Evolutionary conservation across 1,284 basidiomycete genomes (phyloP).

Genomic region (Chalciporus sp.): DNA sequence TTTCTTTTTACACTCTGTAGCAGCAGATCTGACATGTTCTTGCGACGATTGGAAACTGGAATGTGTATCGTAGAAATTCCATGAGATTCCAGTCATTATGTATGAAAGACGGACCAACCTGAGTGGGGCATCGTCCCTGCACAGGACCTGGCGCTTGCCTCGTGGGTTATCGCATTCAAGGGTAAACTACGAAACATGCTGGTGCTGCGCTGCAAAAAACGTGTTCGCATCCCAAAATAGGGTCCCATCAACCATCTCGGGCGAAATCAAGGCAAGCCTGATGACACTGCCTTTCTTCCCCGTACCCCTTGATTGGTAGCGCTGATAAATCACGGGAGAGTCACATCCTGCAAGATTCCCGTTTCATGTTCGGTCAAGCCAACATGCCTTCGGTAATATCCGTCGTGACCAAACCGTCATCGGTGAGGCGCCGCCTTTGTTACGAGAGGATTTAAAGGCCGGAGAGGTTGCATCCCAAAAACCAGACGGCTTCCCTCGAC

Average conservation of each 20-base stretch:
- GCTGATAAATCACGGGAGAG: conserved; percentile 35
- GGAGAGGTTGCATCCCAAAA: background rate
- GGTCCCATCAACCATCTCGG: conserved; percentile 13
- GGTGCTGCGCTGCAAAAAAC: conserved; percentile 36
- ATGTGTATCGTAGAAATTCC: conserved; percentile 29
- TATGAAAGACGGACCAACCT: conserved; percentile 27
- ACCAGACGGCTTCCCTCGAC: conserved; percentile 10
- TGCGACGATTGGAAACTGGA: conserved; percentile 18
- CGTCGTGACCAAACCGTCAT: conserved; percentile 26
- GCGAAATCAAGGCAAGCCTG: conserved; percentile 23
- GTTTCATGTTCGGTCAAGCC: conserved; percentile 30
- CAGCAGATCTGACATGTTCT: conserved; percentile 21
- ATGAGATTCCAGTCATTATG: conserved; percentile 33
- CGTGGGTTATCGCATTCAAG: conserved; percentile 28
- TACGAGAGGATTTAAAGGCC: conserved; percentile 31
- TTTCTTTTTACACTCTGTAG: conserved; percentile 16
- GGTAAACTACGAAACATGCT: conserved; percentile 28
- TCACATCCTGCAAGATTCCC: conserved; percentile 34
- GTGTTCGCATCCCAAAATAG: conserved; percentile 34
- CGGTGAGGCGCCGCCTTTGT: conserved; percentile 23
- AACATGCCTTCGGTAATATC: conserved; percentile 40
- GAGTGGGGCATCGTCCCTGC: conserved; percentile 28
- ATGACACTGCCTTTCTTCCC: conserved; percentile 29
- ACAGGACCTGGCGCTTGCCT: conserved; percentile 28
- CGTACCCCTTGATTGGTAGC: conserved; percentile 33